Percentiles rank a stretch among this genome's conserved stretches.
These are phyloP conservation scores for Pilaira anomala DNA, from an alignment of 192 early-diverging fungal genomes.

Conservation along the genomic window DNA sequence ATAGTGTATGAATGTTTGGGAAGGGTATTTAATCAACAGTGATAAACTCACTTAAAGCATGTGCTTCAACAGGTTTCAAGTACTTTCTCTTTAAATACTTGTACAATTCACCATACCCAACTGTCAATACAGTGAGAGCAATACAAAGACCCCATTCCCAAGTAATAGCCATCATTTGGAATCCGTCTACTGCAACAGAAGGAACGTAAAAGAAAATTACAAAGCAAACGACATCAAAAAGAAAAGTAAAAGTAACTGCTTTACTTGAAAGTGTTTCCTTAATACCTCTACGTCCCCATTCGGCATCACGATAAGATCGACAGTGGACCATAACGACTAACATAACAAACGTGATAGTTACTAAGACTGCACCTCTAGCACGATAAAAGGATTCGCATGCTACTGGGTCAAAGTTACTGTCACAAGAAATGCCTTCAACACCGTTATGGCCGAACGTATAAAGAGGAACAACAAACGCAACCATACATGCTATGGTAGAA, in stretches of 20 bases:
- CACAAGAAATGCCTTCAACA: slow-evolving; percentile 54
- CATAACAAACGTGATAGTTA: slow-evolving; percentile 50
- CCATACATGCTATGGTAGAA: slow-evolving; percentile 54
- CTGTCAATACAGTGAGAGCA: slow-evolving; percentile 12
- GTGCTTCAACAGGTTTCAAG: slow-evolving; percentile 6
- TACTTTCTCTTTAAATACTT: slow-evolving; percentile 6
- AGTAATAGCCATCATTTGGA: slow-evolving; percentile 53
- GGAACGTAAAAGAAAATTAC: slow-evolving; percentile 64
- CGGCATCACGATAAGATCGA: slow-evolving; percentile 57
- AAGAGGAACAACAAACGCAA: slow-evolving; percentile 61
- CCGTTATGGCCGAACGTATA: slow-evolving; percentile 53
- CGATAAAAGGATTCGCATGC: slow-evolving; percentile 59
- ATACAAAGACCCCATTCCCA: slow-evolving; percentile 73
- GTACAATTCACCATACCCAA: slow-evolving; percentile 9
- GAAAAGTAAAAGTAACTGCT: slow-evolving; percentile 42
- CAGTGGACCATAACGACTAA: slow-evolving; percentile 70
- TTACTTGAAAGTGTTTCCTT: slow-evolving; percentile 42
- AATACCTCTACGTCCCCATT: slow-evolving; percentile 49
- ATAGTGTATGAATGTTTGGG: too few species aligned
- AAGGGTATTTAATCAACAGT: neutral
- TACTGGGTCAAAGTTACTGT: slow-evolving; percentile 27
- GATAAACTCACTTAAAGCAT: slow-evolving; percentile 7
- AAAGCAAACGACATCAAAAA: slow-evolving; percentile 47
- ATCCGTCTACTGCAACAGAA: slow-evolving; percentile 50
- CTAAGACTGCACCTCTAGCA: slow-evolving; percentile 52